Base-by-base conservation (phyloP, 208 protist genomes). In the Entamoeba histolytica region DNA sequence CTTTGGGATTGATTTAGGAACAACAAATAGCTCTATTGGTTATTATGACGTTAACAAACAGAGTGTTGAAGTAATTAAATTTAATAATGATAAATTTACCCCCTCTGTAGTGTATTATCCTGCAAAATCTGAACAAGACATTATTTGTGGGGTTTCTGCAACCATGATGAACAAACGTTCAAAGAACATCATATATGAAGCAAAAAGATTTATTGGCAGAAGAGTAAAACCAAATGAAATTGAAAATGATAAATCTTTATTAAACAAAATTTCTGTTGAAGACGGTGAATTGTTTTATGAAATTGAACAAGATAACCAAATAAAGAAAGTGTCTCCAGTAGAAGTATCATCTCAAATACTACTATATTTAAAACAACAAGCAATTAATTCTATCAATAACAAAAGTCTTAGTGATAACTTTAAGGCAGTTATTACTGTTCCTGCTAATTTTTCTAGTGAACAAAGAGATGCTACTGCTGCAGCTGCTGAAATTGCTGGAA, bases 41-140 rank as follows among this genome's bases (percentile, higher is more conserved):
- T 28, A 92, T 19, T 94, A 50, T 28, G 6, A 92, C 0, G 91
- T 12, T 8, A 73, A 92, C 5, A 28, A 93, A 61, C 17, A 78
- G 28, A 35, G 15, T n/a, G 61, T 93, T 12, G 97, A 97, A 55
- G 97, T 97, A 91, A 97, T 98, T 93, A 95, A 96, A 92, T 97
- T 97, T 94, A 96, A 97, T 73, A 94, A 97, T 93, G 94, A 94
- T 50, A 94, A 93, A 44, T 50, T 92, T 92, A 95, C 49, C 8
- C 97, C 97, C 47, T 98, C 97, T 35, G 97, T 96, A 92, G 97
- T 98, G 15, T 96, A 97, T 28, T 98, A 98, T 95, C 97, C 96
- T 15, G 96, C 97, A 10, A 49, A 94, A n/a, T 39, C 61, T n/a
- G 97, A 97, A 92, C 93, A 96, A 94, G 94, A 97, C 6, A 95